Evolutionary conservation across 768 basidiomycete species (phyloP).

Genomic region (Tricholomella constricta): DNA sequence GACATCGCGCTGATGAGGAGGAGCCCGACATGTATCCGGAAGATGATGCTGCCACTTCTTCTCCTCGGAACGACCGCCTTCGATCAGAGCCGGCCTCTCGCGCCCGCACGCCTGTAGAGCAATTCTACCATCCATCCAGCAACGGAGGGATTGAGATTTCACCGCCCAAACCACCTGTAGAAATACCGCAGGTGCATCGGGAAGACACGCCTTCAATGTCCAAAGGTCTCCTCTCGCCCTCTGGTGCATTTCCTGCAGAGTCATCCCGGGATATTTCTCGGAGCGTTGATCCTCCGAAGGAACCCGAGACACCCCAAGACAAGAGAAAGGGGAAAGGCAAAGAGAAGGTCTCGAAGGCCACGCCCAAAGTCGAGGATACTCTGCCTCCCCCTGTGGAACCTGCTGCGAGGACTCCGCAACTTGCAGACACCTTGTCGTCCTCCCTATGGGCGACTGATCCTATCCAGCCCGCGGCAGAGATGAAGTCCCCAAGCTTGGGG

Average conservation of each 20-base stretch:
- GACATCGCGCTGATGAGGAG: conserved; percentile 72
- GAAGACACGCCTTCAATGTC: conserved; percentile 15
- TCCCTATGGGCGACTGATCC: conserved; percentile 45
- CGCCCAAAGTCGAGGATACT: conserved; percentile 15
- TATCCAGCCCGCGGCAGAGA: conserved; percentile 2
- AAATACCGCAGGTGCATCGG: conserved; percentile 10
- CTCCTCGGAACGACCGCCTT: conserved; percentile 41
- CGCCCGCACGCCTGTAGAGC: conserved; percentile 46
- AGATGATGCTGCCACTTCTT: conserved; percentile 49
- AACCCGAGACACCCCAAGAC: conserved; percentile 1
- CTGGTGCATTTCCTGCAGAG: conserved; percentile 12
- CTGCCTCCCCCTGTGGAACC: conserved; percentile 14
- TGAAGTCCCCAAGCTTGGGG: conserved; percentile 7
- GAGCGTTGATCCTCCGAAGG: conserved; percentile 16
- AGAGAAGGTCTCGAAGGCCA: conserved; percentile 20
- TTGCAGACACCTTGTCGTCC: conserved; percentile 45
- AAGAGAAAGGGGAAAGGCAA: conserved; percentile 30
- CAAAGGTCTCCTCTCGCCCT: conserved; percentile 11
- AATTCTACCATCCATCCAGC: conserved; percentile 18
- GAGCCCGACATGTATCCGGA: conserved; percentile 67
- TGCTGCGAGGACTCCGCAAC: conserved; percentile 22
- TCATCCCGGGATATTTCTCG: conserved; percentile 20
- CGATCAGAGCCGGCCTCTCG: conserved; percentile 54
- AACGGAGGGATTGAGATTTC: conserved; percentile 24
- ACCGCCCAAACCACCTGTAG: conserved; percentile 7